phyloP scores from a whole-genome alignment of 306 rosid species.

The Cyamopsis tetragonoloba region DNA sequence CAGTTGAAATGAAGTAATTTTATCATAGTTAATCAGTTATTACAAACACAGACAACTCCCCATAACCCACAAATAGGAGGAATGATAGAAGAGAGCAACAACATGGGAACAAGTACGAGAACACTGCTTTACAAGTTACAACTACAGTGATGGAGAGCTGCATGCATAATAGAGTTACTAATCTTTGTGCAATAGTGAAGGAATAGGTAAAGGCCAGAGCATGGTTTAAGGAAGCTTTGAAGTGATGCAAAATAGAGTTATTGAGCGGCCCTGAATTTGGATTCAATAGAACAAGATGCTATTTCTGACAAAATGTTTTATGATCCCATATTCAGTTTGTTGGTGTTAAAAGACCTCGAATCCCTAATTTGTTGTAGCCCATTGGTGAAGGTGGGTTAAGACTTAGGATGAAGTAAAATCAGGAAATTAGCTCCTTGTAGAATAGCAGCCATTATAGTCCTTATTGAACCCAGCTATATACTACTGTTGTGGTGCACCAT shows the following conservation, averaged over 20 bases:
- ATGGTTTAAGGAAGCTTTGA: neutral
- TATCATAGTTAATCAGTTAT: neutral
- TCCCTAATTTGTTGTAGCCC: neutral
- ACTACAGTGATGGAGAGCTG: slow-evolving; percentile 2
- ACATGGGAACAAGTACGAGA: neutral
- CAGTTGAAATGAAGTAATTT: neutral
- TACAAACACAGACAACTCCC: neutral
- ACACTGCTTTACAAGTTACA: neutral
- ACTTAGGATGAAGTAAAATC: neutral
- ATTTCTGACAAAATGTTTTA: neutral
- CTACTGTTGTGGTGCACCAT: neutral
- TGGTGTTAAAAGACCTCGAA: neutral
- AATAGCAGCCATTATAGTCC: neutral
- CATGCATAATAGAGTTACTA: neutral
- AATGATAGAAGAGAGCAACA: neutral
- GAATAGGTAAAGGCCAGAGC: neutral
- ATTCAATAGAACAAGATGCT: neutral
- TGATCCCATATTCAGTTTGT: slow-evolving; percentile 1
- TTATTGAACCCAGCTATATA: neutral
- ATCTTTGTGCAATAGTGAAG: neutral
- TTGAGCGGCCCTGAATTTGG: neutral
- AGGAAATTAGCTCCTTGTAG: neutral
- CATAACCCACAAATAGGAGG: neutral
- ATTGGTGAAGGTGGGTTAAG: neutral
- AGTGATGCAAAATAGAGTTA: neutral